Evolutionary conservation across 495 filamentous ascomycete genomes (phyloP).

Genomic region (Tuber brumale): DNA sequence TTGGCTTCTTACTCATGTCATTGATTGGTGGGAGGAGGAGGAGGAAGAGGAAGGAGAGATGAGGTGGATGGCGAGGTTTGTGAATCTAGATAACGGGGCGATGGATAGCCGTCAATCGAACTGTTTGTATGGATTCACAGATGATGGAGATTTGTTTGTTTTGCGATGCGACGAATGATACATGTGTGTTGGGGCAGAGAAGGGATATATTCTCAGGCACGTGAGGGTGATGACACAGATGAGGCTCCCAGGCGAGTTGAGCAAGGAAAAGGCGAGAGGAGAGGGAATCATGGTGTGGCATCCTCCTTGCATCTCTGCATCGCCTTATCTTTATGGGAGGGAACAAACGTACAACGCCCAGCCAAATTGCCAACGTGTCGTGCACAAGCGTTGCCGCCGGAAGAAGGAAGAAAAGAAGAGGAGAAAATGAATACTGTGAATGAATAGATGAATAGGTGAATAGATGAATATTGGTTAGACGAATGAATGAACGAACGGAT

Average conservation of each 20-base stretch:
- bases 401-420: neutral
- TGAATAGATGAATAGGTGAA: neutral
- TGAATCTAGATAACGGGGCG: neutral
- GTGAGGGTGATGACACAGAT: neutral
- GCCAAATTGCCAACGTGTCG: slow-evolving; percentile 34
- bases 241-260: neutral
- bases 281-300: neutral
- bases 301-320: too few relatives aligned
- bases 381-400: slow-evolving; percentile 17
- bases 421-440: slow-evolving; percentile 10
- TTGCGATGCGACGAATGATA: neutral
- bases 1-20: neutral
- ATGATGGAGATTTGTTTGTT: neutral
- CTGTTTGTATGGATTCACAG: neutral
- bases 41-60: neutral
- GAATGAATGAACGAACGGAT: too few relatives aligned
- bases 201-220: neutral
- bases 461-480: too few relatives aligned
- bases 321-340: neutral
- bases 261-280: neutral
- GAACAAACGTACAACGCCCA: neutral
- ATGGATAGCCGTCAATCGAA: neutral
- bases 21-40: neutral
- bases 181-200: neutral
- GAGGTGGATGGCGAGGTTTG: neutral